A percentile compares a stretch with the other conserved stretches of the same genome.
phyloP scores from a whole-genome alignment of 768 basidiomycete species.

The Kwoniella dejecticola region DNA sequence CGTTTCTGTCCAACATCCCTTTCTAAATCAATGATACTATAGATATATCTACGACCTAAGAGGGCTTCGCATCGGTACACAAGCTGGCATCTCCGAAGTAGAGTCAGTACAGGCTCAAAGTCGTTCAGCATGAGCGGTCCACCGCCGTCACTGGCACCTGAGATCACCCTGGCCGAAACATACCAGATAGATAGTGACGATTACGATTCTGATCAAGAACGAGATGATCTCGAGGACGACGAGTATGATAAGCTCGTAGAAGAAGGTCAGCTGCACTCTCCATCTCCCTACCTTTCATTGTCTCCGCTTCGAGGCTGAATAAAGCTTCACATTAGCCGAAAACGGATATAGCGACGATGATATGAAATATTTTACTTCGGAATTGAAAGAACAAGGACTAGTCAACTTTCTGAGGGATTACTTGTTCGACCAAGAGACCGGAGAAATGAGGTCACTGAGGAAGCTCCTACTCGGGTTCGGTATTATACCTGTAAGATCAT shows the following conservation, averaged over 20 bases:
- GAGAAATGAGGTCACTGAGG: slow-evolving; percentile 27
- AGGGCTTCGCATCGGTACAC: no score
- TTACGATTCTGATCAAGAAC: slow-evolving; percentile 40
- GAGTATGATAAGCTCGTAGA: slow-evolving; percentile 41
- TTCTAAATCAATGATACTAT: no score
- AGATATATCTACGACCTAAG: no score
- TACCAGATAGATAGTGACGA: slow-evolving; percentile 47
- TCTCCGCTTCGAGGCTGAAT: slow-evolving; percentile 1
- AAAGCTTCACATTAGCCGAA: slow-evolving; percentile 27
- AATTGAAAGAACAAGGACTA: slow-evolving; percentile 44
- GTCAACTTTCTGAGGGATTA: slow-evolving; percentile 43
- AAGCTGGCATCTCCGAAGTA: no score
- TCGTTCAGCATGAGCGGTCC: slow-evolving; percentile 12
- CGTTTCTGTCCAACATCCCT: no score
- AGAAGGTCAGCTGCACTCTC: slow-evolving; percentile 36
- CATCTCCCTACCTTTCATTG: background rate
- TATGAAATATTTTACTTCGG: slow-evolving; percentile 22
- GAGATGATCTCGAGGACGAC: slow-evolving; percentile 32
- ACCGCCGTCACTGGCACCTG: slow-evolving; percentile 9
- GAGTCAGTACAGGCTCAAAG: no score
- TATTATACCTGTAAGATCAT: slow-evolving; percentile 39
- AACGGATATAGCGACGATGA: slow-evolving; percentile 44
- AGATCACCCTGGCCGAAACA: slow-evolving; percentile 32
- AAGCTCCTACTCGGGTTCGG: slow-evolving; percentile 42
- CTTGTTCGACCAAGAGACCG: slow-evolving; percentile 17